Base-by-base conservation (phyloP, 768 basidiomycete genomes). In the Lactifluus echinatus region DNA sequence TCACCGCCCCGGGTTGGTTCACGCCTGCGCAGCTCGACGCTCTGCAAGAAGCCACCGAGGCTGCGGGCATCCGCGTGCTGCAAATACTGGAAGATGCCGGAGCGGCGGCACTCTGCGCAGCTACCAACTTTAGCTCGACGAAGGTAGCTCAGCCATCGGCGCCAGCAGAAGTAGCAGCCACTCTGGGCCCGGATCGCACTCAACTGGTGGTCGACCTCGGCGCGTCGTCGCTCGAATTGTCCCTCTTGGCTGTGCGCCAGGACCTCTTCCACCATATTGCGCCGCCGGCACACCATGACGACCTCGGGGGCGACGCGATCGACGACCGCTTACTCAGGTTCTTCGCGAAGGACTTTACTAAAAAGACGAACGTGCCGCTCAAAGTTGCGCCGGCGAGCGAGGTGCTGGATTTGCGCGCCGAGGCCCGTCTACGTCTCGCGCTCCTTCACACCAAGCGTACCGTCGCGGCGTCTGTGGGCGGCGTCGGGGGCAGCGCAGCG, bases 381-480 rank as follows among this genome's bases (percentile, higher is more conserved):
- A 72, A 78, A 8, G 77, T 92, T 15, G 80, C 75, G 53, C 84
- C 85, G 1, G 73, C 85, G 5, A 74, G 75, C 2, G 75, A 81
- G 21, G 63, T 74, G 17, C 74, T 75, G 31, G 88, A 93, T 71
- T 77, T 82, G 65, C 89, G 96, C 23, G 90, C 94, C 0, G 87
- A 92, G 66, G 89, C 92, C n/a, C 95, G 94, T 68, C 82, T 99
- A 26, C 81, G 87, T 10, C 82, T 98, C 21, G 92, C 93, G 7
- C 82, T 96, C 54, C 93, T 97, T 68, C 87, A 93, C 69, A 95
- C 93, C 28, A 99, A 97, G 73, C 84, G 93, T 63, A 93, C 92
- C 0, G 77, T 98, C 62, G 85, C 84, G 50, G 94, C 95, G 0
- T 87, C 85, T 4, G 80, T 86, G 1, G 48, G 29, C 6, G 2